Conservation (phyloP, 2,329 filamentous ascomycete species). For the Paracorniculantispora psalliotae region DNA sequence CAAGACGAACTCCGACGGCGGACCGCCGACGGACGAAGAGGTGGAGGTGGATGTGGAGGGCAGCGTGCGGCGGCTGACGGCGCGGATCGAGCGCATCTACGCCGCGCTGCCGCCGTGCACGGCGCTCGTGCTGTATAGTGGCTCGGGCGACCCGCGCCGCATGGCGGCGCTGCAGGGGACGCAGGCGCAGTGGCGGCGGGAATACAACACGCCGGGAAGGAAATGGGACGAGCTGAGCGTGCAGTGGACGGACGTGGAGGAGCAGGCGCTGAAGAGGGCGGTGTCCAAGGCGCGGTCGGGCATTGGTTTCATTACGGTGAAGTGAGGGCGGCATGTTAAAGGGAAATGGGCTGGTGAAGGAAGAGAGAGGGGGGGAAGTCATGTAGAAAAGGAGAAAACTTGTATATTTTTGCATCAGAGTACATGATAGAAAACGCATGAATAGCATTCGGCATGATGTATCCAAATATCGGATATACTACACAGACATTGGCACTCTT, state of each 20-base stretch:
- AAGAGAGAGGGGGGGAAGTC: background rate
- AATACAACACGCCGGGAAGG: conserved; percentile 58
- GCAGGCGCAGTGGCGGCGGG: conserved; percentile 56
- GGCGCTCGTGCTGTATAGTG: conserved; percentile 59
- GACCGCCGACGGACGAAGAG: conserved; percentile 25
- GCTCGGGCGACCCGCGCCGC: conserved; percentile 62
- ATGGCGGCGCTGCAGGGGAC: conserved; percentile 58
- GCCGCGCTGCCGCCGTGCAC: conserved; percentile 59
- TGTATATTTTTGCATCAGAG: no score
- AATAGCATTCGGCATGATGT: no score
- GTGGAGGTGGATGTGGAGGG: conserved; percentile 33
- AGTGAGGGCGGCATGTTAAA: no score
- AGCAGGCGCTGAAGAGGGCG: conserved; percentile 56
- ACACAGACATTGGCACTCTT: no score
- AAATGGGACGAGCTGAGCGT: conserved; percentile 65
- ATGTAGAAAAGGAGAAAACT: no score
- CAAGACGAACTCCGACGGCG: conserved; percentile 28
- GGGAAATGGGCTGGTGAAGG: background rate
- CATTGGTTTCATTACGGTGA: conserved; percentile 60
- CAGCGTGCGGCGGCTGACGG: conserved; percentile 41
- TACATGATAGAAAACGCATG: no score
- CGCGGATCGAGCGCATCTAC: conserved; percentile 52
- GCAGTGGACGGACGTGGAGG: conserved; percentile 63
- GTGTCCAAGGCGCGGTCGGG: conserved; percentile 54
- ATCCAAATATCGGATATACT: no score